Evolutionary conservation across 108 stramenopile genomes (phyloP).

Genomic region (Nitzschia putrida): DNA sequence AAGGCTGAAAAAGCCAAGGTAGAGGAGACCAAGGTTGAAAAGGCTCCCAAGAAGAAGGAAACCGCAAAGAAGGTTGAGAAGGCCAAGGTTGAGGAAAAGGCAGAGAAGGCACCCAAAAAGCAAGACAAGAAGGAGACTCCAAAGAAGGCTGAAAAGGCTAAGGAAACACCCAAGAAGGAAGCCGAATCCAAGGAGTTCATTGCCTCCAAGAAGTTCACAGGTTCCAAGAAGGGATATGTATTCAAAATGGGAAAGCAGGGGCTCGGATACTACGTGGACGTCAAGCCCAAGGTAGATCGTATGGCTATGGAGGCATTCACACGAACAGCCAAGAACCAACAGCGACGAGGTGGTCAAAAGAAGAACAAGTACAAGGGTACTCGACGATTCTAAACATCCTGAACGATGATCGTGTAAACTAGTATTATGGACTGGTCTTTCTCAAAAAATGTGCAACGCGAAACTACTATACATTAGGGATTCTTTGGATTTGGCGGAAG

Average conservation of each 20-base stretch:
- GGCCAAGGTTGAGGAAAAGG: constrained; percentile 16
- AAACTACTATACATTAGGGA: constrained; percentile 3
- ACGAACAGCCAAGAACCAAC: constrained; percentile 33
- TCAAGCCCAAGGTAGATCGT: constrained; percentile 65
- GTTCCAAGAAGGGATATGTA: constrained; percentile 75
- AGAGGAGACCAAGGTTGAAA: constrained; percentile 40
- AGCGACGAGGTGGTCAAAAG: constrained; percentile 39
- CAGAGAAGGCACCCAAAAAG: constrained; percentile 16
- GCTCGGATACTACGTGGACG: constrained; percentile 80
- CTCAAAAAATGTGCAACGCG: constrained; percentile 12
- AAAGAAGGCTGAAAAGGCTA: constrained; percentile 3
- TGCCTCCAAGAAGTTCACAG: constrained; percentile 67
- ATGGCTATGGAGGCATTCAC: constrained; percentile 49
- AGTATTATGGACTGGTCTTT: neutral
- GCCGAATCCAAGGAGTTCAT: constrained; percentile 50
- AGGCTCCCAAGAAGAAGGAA: constrained; percentile 24
- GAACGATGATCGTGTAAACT: neutral
- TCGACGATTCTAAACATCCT: constrained; percentile 10
- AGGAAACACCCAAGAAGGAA: constrained; percentile 11
- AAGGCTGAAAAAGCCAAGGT: constrained; percentile 38
- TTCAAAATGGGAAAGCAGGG: constrained; percentile 71
- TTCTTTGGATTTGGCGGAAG: no score
- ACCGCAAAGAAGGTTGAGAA: constrained; percentile 12
- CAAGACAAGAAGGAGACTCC: neutral
- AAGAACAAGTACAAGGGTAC: constrained; percentile 29